Conservation (phyloP, 2,329 filamentous ascomycete genomes). For the Trichoderma sp. region DNA sequence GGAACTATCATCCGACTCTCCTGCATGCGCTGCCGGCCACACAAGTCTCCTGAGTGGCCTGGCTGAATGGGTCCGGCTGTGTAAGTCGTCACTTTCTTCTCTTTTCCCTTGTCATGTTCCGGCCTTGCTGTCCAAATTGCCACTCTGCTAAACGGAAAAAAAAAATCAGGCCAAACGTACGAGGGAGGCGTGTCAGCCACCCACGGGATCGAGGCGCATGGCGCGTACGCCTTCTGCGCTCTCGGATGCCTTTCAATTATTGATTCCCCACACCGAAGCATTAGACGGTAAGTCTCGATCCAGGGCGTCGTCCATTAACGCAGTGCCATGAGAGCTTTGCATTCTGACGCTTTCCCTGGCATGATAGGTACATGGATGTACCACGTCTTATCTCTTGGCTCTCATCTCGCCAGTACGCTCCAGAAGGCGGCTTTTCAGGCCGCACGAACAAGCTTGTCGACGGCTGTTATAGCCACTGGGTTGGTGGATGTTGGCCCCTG, state of each 20-base stretch:
- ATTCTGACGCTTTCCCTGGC: conserved; percentile 38
- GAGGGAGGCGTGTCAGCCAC: conserved; percentile 90
- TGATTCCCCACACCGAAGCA: conserved; percentile 72
- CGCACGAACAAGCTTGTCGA: conserved; percentile 98
- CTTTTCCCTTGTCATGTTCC: conserved; percentile 29
- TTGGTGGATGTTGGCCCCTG: conserved; percentile 91
- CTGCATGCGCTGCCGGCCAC: conserved; percentile 63
- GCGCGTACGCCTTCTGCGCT: conserved; percentile 94
- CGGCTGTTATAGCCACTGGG: conserved; percentile 98
- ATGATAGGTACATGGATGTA: conserved; percentile 70
- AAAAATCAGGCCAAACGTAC: conserved; percentile 74
- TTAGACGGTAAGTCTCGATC: conserved; percentile 62
- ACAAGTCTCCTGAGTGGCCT: conserved; percentile 70
- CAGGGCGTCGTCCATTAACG: conserved; percentile 37
- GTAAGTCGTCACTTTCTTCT: conserved; percentile 55
- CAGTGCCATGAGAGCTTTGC: conserved; percentile 32
- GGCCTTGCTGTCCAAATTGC: conserved; percentile 26
- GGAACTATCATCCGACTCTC: conserved; percentile 71
- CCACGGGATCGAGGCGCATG: conserved; percentile 88
- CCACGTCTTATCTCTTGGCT: conserved; percentile 81
- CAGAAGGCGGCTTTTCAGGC: conserved; percentile 90
- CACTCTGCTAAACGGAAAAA: background rate
- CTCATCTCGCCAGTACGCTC: conserved; percentile 82
- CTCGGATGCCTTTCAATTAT: conserved; percentile 86
- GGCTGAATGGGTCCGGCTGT: conserved; percentile 76